phyloP scores from a whole-genome alignment of 1,139 yeast genomes.

The Pneumocystis wakefieldiae region DNA sequence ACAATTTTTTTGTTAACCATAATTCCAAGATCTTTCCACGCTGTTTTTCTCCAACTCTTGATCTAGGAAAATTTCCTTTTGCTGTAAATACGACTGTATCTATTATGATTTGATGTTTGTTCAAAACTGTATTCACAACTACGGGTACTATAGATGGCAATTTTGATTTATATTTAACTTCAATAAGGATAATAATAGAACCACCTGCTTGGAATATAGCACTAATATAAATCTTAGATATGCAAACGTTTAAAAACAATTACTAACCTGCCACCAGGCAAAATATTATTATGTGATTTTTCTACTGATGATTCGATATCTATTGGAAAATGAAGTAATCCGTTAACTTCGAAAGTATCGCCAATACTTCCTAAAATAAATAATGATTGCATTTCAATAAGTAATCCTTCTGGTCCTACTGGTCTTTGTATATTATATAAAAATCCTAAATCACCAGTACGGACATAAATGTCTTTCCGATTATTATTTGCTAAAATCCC shows the following conservation, averaged over 20 bases:
- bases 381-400: constrained; percentile 56
- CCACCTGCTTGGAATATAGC: constrained; percentile 78
- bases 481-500: constrained; percentile 52
- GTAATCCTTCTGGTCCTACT: constrained; percentile 29
- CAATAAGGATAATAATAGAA: constrained; percentile 63
- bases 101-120: constrained; percentile 69
- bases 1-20: constrained; percentile 37
- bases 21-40: constrained; percentile 47
- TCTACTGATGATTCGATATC: constrained; percentile 73
- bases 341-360: constrained; percentile 82
- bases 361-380: constrained; percentile 75
- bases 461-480: constrained; percentile 45
- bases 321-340: constrained; percentile 76
- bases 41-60: constrained; percentile 61
- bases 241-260: constrained; percentile 18
- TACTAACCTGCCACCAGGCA: constrained; percentile 31
- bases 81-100: constrained; percentile 74
- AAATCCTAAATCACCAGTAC: constrained; percentile 93
- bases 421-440: constrained; percentile 50
- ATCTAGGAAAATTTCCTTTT: constrained; percentile 48
- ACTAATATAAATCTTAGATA: constrained; percentile 6
- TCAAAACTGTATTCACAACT: constrained; percentile 60
- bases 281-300: constrained; percentile 44
- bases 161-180: constrained; percentile 32
- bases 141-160: constrained; percentile 70